These are phyloP conservation scores for Nannochloropsis granulata DNA, from an alignment of 108 stramenopile genomes.

Conservation along the genomic window DNA sequence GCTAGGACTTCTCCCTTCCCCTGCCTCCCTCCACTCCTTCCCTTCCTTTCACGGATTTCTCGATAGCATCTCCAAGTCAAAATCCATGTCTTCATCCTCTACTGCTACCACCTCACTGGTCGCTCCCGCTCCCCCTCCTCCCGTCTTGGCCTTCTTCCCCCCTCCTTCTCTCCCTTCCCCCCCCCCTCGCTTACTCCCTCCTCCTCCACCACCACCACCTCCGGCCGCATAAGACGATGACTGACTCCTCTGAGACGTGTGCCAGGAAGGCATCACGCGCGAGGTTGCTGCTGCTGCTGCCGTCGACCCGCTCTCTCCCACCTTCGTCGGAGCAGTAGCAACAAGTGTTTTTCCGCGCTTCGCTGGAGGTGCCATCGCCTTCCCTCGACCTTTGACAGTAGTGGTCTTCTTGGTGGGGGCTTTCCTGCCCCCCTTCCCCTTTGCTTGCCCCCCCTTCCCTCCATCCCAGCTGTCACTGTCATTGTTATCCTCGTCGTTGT, in stretches of 20 bases:
- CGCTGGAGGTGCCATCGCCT: neutral
- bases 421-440: neutral
- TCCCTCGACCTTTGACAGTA: neutral
- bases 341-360: neutral
- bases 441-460: neutral
- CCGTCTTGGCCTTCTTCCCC: neutral
- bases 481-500: neutral
- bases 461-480: neutral
- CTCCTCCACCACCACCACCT: neutral
- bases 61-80: neutral
- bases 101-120: neutral
- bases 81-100: neutral
- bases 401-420: neutral
- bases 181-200: neutral
- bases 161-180: neutral
- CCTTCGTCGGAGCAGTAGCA: no score
- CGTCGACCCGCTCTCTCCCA: no score
- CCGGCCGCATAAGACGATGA: neutral
- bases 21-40: neutral
- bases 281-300: neutral
- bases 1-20: neutral
- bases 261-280: neutral
- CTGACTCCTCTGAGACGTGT: neutral
- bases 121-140: neutral
- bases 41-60: neutral